phyloP scores from a whole-genome alignment of 805 yeast genomes.

The Wickerhamiella domercqiae region DNA sequence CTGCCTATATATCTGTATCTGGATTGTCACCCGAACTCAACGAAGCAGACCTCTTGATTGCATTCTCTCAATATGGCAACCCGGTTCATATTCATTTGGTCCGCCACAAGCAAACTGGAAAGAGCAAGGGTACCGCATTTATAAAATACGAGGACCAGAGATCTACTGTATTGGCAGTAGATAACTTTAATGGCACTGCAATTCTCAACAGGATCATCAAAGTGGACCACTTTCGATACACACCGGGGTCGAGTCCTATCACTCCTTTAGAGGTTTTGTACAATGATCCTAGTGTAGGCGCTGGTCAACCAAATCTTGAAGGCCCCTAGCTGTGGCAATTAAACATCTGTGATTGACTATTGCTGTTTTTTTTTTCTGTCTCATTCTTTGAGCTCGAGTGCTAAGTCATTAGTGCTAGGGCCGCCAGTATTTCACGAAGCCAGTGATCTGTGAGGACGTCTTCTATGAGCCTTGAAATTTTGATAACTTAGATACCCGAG shows the following conservation, averaged over 20 bases:
- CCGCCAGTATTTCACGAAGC: too few species aligned
- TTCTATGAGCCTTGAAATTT: too few species aligned
- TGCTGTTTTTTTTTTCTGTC: too few species aligned
- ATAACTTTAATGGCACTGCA: slow-evolving; percentile 59
- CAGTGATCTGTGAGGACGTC: too few species aligned
- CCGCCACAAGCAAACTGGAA: slow-evolving; percentile 50
- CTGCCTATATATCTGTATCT: slow-evolving; percentile 67
- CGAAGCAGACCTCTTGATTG: slow-evolving; percentile 26
- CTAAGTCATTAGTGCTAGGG: too few species aligned
- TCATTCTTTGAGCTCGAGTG: too few species aligned
- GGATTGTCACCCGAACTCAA: slow-evolving; percentile 46
- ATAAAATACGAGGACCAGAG: slow-evolving; percentile 69
- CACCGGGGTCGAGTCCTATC: slow-evolving; percentile 1
- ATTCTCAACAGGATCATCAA: slow-evolving; percentile 2
- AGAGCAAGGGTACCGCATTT: slow-evolving; percentile 63
- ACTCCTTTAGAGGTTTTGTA: background rate
- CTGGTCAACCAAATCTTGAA: too few species aligned
- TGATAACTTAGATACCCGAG: too few species aligned
- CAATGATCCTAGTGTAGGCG: too few species aligned
- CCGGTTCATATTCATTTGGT: slow-evolving; percentile 62
- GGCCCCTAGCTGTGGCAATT: too few species aligned
- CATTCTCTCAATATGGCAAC: slow-evolving; percentile 80
- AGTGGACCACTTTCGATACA: background rate
- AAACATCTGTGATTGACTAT: too few species aligned
- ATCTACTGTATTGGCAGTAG: slow-evolving; percentile 73